Conservation (phyloP, 345 rosid genomes). For the Trapa bicornis region DNA sequence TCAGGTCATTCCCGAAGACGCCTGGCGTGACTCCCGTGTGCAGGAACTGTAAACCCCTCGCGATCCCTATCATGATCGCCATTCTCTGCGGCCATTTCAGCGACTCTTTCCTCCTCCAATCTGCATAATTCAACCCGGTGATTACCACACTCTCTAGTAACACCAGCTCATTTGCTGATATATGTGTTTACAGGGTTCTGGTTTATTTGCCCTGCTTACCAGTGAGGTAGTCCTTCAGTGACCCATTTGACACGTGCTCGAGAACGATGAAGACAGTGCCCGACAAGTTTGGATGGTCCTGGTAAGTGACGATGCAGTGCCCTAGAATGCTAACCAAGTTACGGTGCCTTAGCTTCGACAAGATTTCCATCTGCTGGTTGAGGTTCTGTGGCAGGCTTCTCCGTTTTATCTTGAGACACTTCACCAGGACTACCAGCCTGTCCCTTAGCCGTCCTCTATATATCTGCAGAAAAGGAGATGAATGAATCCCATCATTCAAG, state of each 20-base stretch:
- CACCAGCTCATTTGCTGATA: not conserved
- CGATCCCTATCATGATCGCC: conserved; percentile 66
- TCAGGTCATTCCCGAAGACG: conserved; percentile 60
- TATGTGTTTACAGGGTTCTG: not conserved
- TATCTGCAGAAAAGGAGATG: conserved; percentile 22
- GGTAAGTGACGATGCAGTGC: conserved; percentile 58
- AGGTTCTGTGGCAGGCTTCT: conserved; percentile 48
- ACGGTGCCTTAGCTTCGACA: conserved; percentile 76
- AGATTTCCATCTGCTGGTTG: conserved; percentile 58
- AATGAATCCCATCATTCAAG: not conserved
- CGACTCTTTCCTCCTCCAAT: conserved; percentile 60
- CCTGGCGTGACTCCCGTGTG: conserved; percentile 82
- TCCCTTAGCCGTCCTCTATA: conserved; percentile 64
- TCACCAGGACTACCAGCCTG: conserved; percentile 48
- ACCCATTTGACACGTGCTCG: conserved; percentile 61
- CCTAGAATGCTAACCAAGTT: conserved; percentile 82
- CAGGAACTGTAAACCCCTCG: conserved; percentile 86
- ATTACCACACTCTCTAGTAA: not conserved
- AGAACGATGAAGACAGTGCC: conserved; percentile 53
- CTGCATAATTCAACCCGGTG: conserved; percentile 22
- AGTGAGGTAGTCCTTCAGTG: conserved; percentile 46
- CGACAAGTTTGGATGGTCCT: conserved; percentile 48
- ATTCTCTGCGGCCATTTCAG: conserved; percentile 89
- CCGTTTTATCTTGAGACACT: conserved; percentile 60
- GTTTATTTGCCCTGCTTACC: conserved; percentile 24